Percentiles rank a stretch among this genome's conserved stretches.
phyloP scores from a whole-genome alignment of 176 grass and related monocot genomes.

The Saccharum officinarum region DNA sequence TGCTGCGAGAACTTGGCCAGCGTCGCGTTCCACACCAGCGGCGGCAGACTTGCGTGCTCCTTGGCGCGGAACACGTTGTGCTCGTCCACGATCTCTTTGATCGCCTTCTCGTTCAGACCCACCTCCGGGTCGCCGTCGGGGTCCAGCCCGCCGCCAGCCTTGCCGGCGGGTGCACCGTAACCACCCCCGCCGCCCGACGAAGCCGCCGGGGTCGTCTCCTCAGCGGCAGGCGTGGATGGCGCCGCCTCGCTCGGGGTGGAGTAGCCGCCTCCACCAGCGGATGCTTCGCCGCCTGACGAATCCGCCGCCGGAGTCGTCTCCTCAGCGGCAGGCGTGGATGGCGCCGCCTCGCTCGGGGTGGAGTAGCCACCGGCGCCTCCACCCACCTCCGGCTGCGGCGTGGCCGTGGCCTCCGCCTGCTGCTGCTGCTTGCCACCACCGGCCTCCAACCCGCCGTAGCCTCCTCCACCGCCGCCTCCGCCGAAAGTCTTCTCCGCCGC shows the following conservation, averaged over 20 bases:
- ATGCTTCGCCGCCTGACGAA: too few relatives aligned
- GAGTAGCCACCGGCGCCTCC: not conserved
- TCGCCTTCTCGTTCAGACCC: conserved; percentile 23
- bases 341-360: not conserved
- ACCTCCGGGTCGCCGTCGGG: conserved; percentile 3
- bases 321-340: not conserved
- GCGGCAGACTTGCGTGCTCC: conserved; percentile 19
- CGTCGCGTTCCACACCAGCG: conserved; percentile 50
- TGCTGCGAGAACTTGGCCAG: conserved; percentile 53
- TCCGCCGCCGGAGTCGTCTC: not conserved
- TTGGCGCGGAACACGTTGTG: conserved; percentile 44
- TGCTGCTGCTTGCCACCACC: not conserved
- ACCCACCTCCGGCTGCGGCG: too few relatives aligned
- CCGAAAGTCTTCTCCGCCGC: not conserved
- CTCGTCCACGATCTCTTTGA: conserved; percentile 38
- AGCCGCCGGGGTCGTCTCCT: not conserved
- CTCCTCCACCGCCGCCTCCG: not conserved
- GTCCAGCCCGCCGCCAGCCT: not conserved
- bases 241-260: not conserved
- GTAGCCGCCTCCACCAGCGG: too few relatives aligned
- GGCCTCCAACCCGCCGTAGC: not conserved
- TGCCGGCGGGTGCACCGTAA: too few relatives aligned
- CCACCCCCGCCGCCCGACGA: too few relatives aligned
- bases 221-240: not conserved
- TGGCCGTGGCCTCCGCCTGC: not conserved